A percentile compares a stretch with the other conserved stretches of the same genome.
These are phyloP conservation scores for Solanum ossicruentum DNA, from an alignment of 257 asterid genomes.

Conservation along the genomic window DNA sequence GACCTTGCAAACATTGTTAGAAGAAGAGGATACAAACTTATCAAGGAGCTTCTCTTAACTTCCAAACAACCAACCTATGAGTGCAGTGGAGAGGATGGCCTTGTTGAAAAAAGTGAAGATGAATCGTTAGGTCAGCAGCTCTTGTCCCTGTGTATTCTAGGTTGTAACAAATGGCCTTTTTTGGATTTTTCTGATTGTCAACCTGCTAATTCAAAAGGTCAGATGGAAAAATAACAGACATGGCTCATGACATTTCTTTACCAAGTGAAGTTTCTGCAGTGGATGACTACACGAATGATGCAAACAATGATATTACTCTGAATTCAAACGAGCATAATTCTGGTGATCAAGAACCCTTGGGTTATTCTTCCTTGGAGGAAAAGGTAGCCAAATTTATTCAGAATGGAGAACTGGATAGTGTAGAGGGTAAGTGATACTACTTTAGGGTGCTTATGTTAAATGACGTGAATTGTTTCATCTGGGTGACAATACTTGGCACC, in stretches of 20 bases:
- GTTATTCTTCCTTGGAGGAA: constrained; percentile 12
- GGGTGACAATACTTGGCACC: not conserved
- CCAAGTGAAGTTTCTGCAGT: not conserved
- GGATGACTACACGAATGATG: not conserved
- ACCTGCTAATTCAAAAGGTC: constrained; percentile 40
- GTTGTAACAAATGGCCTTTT: not conserved
- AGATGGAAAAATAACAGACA: constrained; percentile 28
- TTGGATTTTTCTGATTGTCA: constrained; percentile 7
- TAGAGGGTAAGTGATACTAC: constrained; percentile 36
- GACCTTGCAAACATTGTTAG: constrained; percentile 88
- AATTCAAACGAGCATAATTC: not conserved
- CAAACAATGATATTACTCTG: not conserved
- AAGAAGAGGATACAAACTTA: constrained; percentile 78
- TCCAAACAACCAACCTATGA: constrained; percentile 1
- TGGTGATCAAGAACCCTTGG: constrained; percentile 1
- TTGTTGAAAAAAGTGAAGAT: constrained; percentile 23
- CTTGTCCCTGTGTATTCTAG: not conserved
- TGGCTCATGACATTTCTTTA: constrained; percentile 11
- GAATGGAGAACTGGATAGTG: constrained; percentile 50
- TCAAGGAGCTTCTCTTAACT: constrained; percentile 45
- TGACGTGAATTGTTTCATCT: not conserved
- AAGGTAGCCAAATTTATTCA: constrained; percentile 40
- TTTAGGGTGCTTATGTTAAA: not conserved
- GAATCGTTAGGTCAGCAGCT: constrained; percentile 10
- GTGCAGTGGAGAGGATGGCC: constrained; percentile 16